Conservation (phyloP, 495 filamentous ascomycete genomes). For the Aspergillus heteromorphus region DNA sequence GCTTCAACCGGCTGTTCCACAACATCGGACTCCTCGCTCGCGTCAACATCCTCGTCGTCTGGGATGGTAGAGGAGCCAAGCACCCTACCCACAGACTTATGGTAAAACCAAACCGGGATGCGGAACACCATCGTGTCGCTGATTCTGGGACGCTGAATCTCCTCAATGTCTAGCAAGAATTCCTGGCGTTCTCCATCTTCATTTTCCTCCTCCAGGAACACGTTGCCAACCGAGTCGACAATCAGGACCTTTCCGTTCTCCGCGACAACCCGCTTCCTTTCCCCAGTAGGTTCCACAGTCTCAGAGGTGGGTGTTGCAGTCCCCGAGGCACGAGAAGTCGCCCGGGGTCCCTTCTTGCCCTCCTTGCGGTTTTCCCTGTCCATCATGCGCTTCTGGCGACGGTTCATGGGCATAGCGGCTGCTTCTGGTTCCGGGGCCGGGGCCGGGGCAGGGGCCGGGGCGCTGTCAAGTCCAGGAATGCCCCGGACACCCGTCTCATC, state of each 20-base stretch:
- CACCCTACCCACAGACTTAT: conserved; percentile 50
- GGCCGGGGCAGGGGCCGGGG: conserved; percentile 31
- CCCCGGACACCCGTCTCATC: conserved; percentile 62
- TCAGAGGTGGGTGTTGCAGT: conserved; percentile 47
- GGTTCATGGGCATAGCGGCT: conserved; percentile 61
- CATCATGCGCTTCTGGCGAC: conserved; percentile 80
- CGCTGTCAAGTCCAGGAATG: conserved; percentile 59
- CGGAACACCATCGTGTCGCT: conserved; percentile 65
- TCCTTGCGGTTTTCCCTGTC: conserved; percentile 76
- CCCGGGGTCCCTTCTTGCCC: conserved; percentile 35
- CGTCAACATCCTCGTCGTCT: conserved; percentile 14
- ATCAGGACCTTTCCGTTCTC: conserved; percentile 94
- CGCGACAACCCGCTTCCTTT: conserved; percentile 77
- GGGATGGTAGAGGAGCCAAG: conserved; percentile 27
- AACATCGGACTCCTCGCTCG: conserved; percentile 28
- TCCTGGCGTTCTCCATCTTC: conserved; percentile 80
- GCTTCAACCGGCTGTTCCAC: conserved; percentile 27
- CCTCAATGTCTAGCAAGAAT: conserved; percentile 73
- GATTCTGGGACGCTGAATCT: conserved; percentile 60
- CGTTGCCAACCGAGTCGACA: conserved; percentile 85
- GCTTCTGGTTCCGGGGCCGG: conserved; percentile 35
- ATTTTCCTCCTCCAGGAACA: conserved; percentile 83
- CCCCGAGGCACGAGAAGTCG: conserved; percentile 34
- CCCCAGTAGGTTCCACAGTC: conserved; percentile 51
- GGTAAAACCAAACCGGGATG: conserved; percentile 61